phyloP scores from a whole-genome alignment of 2,329 filamentous ascomycete genomes.

The Emmonsia crescens region DNA sequence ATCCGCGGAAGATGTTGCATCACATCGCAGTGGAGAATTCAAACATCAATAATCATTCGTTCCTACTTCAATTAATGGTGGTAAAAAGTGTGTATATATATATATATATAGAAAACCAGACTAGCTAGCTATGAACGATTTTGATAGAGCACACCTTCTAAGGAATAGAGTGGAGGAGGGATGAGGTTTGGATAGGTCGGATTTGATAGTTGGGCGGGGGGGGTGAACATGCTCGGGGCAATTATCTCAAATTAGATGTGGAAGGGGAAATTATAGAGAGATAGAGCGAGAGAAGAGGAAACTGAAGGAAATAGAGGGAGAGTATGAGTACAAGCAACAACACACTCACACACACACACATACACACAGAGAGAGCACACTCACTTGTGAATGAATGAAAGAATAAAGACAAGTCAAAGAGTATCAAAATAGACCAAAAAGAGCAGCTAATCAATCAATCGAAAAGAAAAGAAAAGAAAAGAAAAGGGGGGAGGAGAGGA shows the following conservation, averaged over 20 bases:
- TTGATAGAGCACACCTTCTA: background rate
- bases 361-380: background rate
- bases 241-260: no score
- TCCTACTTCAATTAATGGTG: no score
- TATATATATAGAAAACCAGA: no score
- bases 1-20: no score
- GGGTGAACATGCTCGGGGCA: background rate
- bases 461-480: constrained; percentile 12
- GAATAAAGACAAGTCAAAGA: background rate
- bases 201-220: background rate
- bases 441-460: constrained; percentile 12
- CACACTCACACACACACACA: no score
- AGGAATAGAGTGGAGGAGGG: background rate
- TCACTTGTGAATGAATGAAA: background rate
- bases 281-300: constrained; percentile 1
- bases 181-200: background rate
- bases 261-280: background rate
- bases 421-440: constrained; percentile 15
- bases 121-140: background rate
- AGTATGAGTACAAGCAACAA: no score
- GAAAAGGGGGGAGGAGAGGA: background rate
- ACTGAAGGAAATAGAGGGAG: no score
- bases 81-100: no score
- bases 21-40: no score
- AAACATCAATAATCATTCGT: no score